Base-by-base conservation (phyloP, 495 filamentous ascomycete species). In the Cercophora sp. region DNA sequence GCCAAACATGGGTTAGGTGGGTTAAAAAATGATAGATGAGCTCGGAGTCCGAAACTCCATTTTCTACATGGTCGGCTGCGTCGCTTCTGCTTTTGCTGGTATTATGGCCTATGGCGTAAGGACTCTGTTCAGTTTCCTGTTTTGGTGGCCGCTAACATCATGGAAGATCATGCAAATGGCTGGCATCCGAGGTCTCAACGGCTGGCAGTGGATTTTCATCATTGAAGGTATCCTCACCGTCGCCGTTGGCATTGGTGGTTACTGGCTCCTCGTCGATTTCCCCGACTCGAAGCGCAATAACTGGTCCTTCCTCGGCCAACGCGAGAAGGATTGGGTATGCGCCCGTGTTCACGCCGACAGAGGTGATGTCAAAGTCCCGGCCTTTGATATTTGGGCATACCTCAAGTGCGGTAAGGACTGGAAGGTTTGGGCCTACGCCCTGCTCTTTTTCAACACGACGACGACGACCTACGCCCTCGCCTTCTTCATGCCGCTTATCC, bases 191-290 rank as follows among this genome's bases (percentile, higher is more conserved):
- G 74, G 72, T 0, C 58, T 80, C 4, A 62, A 56, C 16, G 84
- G 84, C 22, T 87, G 84, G 85, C 64, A 79, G 37, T 85, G 82
- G 82, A 77, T 79, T 52, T 83, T 85, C 63, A 81, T 85, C 58
- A 74, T 84, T 15, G 79, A 85, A 52, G 80, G 80, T 26, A 64
- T 81, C 55, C 18, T 68, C 26, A 82, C 79, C 20, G 68, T 71
- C 5, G 42, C 68, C 1, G 69, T 82, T 26, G 77, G 70, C 10
- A 51, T 77, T 19, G 58, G 65, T 9, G 75, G 75, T 49, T 79
- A 76, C 56, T 67, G 77, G 57, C 70, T 81, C 43, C 65, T 84
- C 13, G 78, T 83, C 39, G 81, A 83, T 63, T 82, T 83, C 55
- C 80, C 80, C n/a, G 81, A 83, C 48, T 69, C 70, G 15, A 73